Base-by-base conservation (phyloP, 163 green algal species). In the Chloroidium sp. region DNA sequence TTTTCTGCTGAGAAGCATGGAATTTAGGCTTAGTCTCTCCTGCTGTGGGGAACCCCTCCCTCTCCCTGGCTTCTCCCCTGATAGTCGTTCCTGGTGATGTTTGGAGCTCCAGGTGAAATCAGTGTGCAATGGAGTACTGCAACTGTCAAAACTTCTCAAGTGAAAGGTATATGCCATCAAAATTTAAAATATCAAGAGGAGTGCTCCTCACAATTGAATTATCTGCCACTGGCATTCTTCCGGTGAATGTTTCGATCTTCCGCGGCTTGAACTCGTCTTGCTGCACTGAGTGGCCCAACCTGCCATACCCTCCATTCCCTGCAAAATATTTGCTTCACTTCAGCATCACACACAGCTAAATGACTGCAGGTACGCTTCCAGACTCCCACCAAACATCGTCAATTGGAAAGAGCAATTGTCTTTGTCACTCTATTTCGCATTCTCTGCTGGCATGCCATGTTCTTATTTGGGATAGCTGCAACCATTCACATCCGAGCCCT, bases 231-330 rank as follows among this genome's bases (percentile, higher is more conserved):
- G 81, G 69, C 68, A 95, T 90, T 61, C 92, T 82, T 2, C 88
- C 83, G 1, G 84, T 88, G 80, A 97, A 91, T 1, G 90, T 86
- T 82, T 97, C 94, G 2, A 95, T 80, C 81, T 89, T 84, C 76
- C 91, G 87, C 6, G 95, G 95, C 80, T 83, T 85, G 76, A 92
- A 90, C 90, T 98, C 93, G 82, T 98, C 95, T 85, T 97, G 92
- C 88, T 98, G 95, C 79, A 95, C 91, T 12, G 85, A 90, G 89
- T 98, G 95, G 0, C 95, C 95, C 80, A 98, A 86, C 62, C 94
- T 86, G 58, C 94, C 95, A 85, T 97, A 97, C 1, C 83, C 83
- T 60, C 80, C 83, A 69, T 82, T 82, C 2, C 80, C 82, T 86
- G 79, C 13, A 60, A 36, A 36, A 36, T 36, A 36, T 36, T 36